Evolutionary conservation across 208 protist species (phyloP).

Genomic region (Jaenimonas drosophilae): DNA sequence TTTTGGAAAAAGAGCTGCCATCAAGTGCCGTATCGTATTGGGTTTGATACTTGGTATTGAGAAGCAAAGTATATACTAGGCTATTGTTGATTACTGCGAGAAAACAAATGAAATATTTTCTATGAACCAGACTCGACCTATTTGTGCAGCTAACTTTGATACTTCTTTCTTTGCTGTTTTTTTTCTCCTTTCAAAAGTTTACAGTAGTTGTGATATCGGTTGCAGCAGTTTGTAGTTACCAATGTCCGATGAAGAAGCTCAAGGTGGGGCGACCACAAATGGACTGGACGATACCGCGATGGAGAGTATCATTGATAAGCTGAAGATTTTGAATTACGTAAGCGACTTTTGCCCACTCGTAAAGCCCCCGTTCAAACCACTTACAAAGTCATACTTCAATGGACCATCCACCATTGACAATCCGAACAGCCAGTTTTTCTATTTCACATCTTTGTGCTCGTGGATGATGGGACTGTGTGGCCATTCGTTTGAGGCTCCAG

Average conservation of each 20-base stretch:
- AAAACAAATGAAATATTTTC: too few relatives aligned
- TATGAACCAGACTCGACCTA: too few relatives aligned
- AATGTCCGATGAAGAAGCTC: slow-evolving; percentile 17
- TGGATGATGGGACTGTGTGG: slow-evolving; percentile 83
- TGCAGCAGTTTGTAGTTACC: neutral
- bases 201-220: neutral
- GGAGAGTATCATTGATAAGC: slow-evolving; percentile 79
- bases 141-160: neutral
- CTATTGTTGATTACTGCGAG: too few relatives aligned
- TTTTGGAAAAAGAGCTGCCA: too few relatives aligned
- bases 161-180: slow-evolving; percentile 8
- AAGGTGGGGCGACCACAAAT: slow-evolving; percentile 3
- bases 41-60: too few relatives aligned
- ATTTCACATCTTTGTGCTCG: slow-evolving; percentile 81
- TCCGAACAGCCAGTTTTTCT: slow-evolving; percentile 84
- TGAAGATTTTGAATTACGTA: slow-evolving; percentile 75
- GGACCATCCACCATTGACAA: slow-evolving; percentile 75
- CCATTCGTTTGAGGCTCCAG: slow-evolving; percentile 55
- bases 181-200: slow-evolving; percentile 1
- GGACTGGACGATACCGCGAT: slow-evolving; percentile 67
- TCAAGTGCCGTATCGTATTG: too few relatives aligned
- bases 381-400: slow-evolving; percentile 72
- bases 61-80: too few relatives aligned
- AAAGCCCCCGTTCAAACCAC: slow-evolving; percentile 76
- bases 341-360: slow-evolving; percentile 58